A percentile compares a stretch with the other conserved stretches of the same genome.
Evolutionary conservation across 2,329 filamentous ascomycete species (phyloP).

Genomic region (Biscogniauxia marginata): DNA sequence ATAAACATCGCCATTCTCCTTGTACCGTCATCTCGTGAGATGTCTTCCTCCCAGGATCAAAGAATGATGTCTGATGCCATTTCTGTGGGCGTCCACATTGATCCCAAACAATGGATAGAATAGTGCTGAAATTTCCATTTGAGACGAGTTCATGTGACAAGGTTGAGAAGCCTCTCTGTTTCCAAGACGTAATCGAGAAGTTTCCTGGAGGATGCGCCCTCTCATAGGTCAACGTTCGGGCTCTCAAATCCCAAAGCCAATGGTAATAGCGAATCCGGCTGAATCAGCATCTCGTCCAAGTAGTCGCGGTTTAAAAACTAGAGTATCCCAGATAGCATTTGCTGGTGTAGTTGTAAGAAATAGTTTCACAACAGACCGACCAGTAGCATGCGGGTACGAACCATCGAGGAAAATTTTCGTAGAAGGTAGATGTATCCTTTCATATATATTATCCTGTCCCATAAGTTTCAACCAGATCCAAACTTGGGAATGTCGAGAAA

Average conservation of each 20-base stretch:
- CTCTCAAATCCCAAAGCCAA: conserved; percentile 11
- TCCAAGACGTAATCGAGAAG: conserved; percentile 2
- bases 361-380: background rate
- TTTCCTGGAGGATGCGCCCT: conserved; percentile 3
- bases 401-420: conserved; percentile 9
- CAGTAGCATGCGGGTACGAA: background rate
- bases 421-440: conserved; percentile 6
- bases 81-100: background rate
- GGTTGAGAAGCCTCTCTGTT: background rate
- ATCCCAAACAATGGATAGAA: conserved; percentile 18
- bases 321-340: background rate
- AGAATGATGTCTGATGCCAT: conserved; percentile 10
- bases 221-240: background rate
- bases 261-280: conserved; percentile 4
- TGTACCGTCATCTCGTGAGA: conserved; percentile 1
- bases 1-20: conserved; percentile 12
- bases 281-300: background rate
- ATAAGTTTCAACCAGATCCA: conserved; percentile 11
- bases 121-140: background rate
- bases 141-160: conserved; percentile 19
- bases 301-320: background rate
- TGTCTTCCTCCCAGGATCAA: conserved; percentile 4
- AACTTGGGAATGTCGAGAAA: conserved; percentile 6
- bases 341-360: background rate
- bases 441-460: background rate